Base-by-base conservation (phyloP, 768 basidiomycete species). In the Brasilioporus rufonigricans region DNA sequence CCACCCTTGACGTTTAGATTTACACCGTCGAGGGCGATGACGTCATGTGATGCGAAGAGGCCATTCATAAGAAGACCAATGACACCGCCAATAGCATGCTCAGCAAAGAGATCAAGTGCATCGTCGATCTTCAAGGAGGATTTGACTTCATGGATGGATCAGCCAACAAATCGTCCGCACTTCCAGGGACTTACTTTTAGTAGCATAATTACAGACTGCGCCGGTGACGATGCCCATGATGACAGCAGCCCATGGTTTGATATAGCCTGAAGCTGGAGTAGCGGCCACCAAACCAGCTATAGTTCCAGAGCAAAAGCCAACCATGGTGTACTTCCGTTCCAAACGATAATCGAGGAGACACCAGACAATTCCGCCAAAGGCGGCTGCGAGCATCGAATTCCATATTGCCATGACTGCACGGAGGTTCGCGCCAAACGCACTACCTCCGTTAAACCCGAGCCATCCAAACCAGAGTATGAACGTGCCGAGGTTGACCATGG, bases 371-470 rank as follows among this genome's bases (percentile, higher is more conserved):
- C 89, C 93, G 31, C 84, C 91, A 57, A 89, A 84, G 3, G 91
- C 87, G 35, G 90, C 88, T 19, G 86, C 83, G 14, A 93, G 74
- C 87, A 93, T 93, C 38, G 91, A 88, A 71, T 94, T 94, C 84
- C 92, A 89, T 52, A 88, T 80, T 18, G 92, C 91, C 67, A 87
- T 82, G 53, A 93, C 78, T 3, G 91, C 92, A 47, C 93, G 86
- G 38, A 95, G 76, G 72, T 94, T 94, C 33, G 91, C 91, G 27
- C 89, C 89, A 61, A 91, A 90, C 3, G 91, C 89, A 53, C 87
- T 89, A 24, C 93, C 93, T 45, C 89, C 93, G 73, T 94, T 95
- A 78, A 93, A 93, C n/a, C 88, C 90, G 53, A 87, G 73, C 85
- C 85, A 91, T 24, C 91, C 91, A 66, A 94, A 88, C 89, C 88